Evolutionary conservation across 768 basidiomycete species (phyloP), one percentile per base, ranked within the genome.

Genomic region (Tulasnella sp.): DNA sequence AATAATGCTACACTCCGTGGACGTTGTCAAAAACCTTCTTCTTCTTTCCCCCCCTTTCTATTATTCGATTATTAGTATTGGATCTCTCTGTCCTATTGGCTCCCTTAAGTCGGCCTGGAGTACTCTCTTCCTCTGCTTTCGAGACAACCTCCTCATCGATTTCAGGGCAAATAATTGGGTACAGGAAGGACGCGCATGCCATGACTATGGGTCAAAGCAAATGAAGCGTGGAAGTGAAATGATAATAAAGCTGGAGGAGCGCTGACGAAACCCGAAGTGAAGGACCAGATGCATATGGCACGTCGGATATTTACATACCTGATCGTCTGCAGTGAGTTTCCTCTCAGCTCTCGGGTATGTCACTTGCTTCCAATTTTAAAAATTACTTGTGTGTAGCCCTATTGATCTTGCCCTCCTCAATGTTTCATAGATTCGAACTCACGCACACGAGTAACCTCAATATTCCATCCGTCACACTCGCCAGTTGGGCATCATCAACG

Each of bases 131-230:
- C 65, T 79, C 13, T 72, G 75, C 11, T 68, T 80, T 62, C 66
- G 68, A 7, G 73, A 73, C 4, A 59, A 59, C 43, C 63, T 74
- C 61, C 51, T 78, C 10, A 61, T 68, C 21, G 65, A 75, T 23
- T 71, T 48, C 27, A 62, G 9, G 69, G 68, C 48, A 64, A 56
- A 19, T 38, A 24, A 54, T 30, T 51, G 38, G 50, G 29, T 4
- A 34, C 15, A 48, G 49, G 30, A 48, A 61, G 61, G 60, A 42
- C 5, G 21, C 21, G 27, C 51, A 7, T 30, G 23, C 50, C 27
- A 69, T 75, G 26, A 77, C 78, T 8, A 68, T 73, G 38, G 68
- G 74, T 29, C 75, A 78, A 75, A 68, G 79, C n/a, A 77, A 74
- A 78, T 80, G 61, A 67, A 78, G 69, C 19, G n/a, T 26, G 47